phyloP scores from a whole-genome alignment of 2,329 filamentous ascomycete genomes.

The Fusarium miscanthi region DNA sequence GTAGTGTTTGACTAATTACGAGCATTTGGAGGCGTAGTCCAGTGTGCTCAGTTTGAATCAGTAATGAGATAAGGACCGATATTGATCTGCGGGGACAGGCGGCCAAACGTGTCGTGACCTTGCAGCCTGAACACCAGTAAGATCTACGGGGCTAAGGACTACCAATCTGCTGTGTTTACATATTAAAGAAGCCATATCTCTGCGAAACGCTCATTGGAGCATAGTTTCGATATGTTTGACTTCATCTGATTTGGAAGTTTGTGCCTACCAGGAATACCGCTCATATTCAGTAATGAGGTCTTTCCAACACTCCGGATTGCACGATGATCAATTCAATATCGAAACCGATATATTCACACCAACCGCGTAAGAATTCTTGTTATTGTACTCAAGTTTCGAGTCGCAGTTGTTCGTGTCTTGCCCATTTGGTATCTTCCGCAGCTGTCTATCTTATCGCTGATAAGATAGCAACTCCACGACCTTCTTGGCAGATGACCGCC shows the following conservation, averaged over 20 bases:
- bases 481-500: not conserved
- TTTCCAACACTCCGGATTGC: rapidly evolving
- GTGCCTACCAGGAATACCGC: not conserved
- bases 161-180: no score
- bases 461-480: not conserved
- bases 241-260: not conserved
- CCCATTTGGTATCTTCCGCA: rapidly evolving
- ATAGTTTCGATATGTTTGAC: not conserved
- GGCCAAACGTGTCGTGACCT: not conserved
- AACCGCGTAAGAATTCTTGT: not conserved
- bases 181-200: not conserved
- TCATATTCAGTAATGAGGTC: rapidly evolving
- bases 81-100: not conserved
- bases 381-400: no score
- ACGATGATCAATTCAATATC: rapidly evolving
- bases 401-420: no score
- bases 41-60: no score
- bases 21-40: no score
- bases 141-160: not conserved
- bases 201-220: not conserved
- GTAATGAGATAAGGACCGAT: rapidly evolving
- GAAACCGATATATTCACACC: rapidly evolving
- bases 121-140: not conserved
- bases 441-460: not conserved
- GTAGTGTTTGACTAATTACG: no score